These are phyloP conservation scores for Chlamydomonas reinhardtii DNA, from an alignment of 163 green algal genomes.

Conservation along the genomic window DNA sequence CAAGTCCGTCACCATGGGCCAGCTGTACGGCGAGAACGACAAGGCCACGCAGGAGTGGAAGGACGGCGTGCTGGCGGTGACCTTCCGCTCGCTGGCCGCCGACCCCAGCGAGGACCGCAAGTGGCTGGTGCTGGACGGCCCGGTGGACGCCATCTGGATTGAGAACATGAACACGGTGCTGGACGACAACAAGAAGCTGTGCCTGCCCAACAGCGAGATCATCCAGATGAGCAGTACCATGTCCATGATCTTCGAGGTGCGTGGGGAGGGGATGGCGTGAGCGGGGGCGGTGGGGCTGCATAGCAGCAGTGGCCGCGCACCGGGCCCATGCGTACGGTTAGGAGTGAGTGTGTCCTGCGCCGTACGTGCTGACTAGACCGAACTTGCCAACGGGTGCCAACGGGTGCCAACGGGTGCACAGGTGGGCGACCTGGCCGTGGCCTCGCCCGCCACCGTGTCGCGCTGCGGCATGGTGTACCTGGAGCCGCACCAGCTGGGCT, in stretches of 20 bases:
- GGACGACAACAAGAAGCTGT: conserved; percentile 92
- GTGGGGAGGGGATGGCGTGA: not conserved
- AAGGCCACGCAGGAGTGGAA: conserved; percentile 83
- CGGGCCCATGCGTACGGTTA: no score
- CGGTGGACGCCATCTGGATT: conserved; percentile 89
- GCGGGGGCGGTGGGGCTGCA: no score
- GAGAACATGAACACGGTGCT: conserved; percentile 90
- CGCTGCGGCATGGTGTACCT: conserved; percentile 92
- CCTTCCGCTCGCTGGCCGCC: conserved; percentile 68
- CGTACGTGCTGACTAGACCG: no score
- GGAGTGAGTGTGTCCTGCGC: no score
- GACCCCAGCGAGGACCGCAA: conserved; percentile 65
- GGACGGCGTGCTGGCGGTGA: conserved; percentile 82
- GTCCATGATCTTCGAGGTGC: conserved; percentile 92
- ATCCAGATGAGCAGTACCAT: conserved; percentile 85
- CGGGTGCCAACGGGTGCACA: not conserved
- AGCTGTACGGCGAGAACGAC: conserved; percentile 83
- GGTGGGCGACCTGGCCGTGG: conserved; percentile 80
- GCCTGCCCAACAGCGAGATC: conserved; percentile 86
- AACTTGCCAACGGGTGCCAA: no score
- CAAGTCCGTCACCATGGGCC: conserved; percentile 87
- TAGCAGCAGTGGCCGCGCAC: no score
- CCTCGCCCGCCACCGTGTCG: conserved; percentile 84
- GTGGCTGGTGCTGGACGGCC: conserved; percentile 84
- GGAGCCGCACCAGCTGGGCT: conserved; percentile 84